Evolutionary conservation across 106 monocot genomes (phyloP), one percentile per base, ranked within the genome.

Genomic region (Ottelia alismoides): DNA sequence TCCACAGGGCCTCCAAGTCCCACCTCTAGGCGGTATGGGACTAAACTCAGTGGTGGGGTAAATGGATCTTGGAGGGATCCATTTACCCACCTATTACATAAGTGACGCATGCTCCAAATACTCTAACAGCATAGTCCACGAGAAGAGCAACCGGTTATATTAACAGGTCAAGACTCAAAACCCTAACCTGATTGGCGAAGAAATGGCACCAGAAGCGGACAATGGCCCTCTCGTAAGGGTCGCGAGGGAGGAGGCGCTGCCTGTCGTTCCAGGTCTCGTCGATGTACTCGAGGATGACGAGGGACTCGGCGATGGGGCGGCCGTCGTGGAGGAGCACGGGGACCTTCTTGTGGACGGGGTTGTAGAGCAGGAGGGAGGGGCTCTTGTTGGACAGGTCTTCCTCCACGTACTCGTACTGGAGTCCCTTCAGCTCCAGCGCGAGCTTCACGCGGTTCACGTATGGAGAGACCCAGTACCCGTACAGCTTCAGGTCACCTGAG

Each of bases 181-280:
- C n/a, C n/a, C 51, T 51, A 10, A 53, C 53, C 53, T 53, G 27
- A 17, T 53, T 28, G 53, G 27, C 53, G 27, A 7, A 26, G 53
- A 53, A 53, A 25, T 53, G 53, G 19, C 28, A 53, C 53, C 53
- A 53, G 53, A 53, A 53, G 1, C 53, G n/a, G n/a, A n/a, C n/a
- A n/a, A n/a, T n/a, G n/a, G n/a, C n/a, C n/a, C n/a, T n/a, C n/a
- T n/a, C n/a, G n/a, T n/a, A n/a, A n/a, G n/a, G n/a, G n/a, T n/a
- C n/a, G n/a, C n/a, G n/a, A n/a, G n/a, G n/a, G n/a, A n/a, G 53
- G 11, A 28, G 18, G 53, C 16, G 1, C 12, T 26, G 28, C 19
- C 53, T 27, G 28, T 53, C 53, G 53, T 27, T 53, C 53, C 53
- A 53, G 3, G 53, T 53, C 53, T 53, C 53, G 53, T 53, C 53